Base-by-base conservation (phyloP, 495 filamentous ascomycete genomes). In the Parathielavia hyrcaniae region DNA sequence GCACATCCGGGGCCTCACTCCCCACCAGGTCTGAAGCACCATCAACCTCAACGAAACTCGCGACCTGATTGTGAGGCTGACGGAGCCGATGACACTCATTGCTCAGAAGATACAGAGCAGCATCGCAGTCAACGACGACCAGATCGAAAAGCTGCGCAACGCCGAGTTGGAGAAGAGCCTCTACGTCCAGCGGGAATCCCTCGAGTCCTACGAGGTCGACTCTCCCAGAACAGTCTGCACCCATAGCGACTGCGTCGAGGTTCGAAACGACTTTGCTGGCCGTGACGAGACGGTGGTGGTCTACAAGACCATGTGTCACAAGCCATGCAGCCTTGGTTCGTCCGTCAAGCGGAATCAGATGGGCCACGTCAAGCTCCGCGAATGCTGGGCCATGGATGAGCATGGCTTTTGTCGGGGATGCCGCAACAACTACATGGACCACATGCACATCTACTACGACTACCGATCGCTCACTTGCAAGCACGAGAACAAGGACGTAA, bases 1-100 rank as follows among this genome's bases (percentile, higher is more conserved):
- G 0, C 60, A 73, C 52, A 65, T 77, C 35, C 16, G 58, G 11
- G 30, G 35, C 0, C 53, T 56, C 1, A 16, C 20, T 2, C 75
- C 75, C 1, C 75, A 76, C 40, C 11, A 54, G 12, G 65, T 76
- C 12, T 63, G 60, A 19, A 73, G 62, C 54, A 77, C 75, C 0
- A 34, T 73, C 26, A 75, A 67, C 52, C 53, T 78, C 9, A 74
- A 76, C 38, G 66, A 68, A 19, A 69, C 69, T 12, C 68, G 74
- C 0, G 53, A 72, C 12, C 17, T 77, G 1, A 71, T 77, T 7
- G 17, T 50, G 0, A 47, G 66, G 60, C 46, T 76, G 16, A 75
- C 71, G 0, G 68, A 66, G 39, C 75, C 74, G 7, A 71, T 77
- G 67, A 62, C 68, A 0, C 50, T 62, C 0, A 74, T 76, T 8